Base-by-base conservation (phyloP, 83 land plant genomes). In the Thuja plicata region DNA sequence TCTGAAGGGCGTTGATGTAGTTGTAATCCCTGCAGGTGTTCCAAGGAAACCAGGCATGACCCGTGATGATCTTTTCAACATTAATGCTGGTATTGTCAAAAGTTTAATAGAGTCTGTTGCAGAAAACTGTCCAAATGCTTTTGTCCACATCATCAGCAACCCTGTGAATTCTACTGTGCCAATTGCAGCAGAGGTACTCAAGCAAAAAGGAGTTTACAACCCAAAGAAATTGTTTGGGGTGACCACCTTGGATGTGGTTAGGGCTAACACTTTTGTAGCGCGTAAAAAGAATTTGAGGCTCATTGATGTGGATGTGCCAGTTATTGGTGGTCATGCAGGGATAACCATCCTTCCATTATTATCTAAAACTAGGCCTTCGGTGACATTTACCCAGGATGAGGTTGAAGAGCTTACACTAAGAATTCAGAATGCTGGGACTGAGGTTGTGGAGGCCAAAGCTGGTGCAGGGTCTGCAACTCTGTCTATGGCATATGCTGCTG, bases 401-500 rank as follows among this genome's bases (percentile, higher is more conserved):
- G 76, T 98, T 3, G 93, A 96, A 78, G 89, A 97, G 89, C 94
- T 98, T 41, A 98, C 99, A 15, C 95, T 94, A 27, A 94, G 99
- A 73, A 97, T 97, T 52, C 99, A 97, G 89, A 97, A 97, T 91
- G 99, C 96, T 32, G 99, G 99, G 10, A 98, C 99, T 30, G 99
- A 98, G 86, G 99, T 98, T 88, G 99, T 98, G 81, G 99, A 98
- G 91, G 99, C 99, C 73, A 98, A 98, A 89, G 99, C 99, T 16
- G 99, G 99, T 76, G 97, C 99, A 21, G 99, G 99, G 2, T 98
- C 99, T 90, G 99, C 99, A 12, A 98, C 99, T 19, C 91, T 98
- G 74, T 98, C 99, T 0, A 98, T 98, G 99, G 99, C 99, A 21
- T 98, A 98, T 94, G 99, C 99, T 54, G 97, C 99, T 32, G 99